Evolutionary conservation across 2,329 filamentous ascomycete genomes (phyloP), one percentile per base, ranked within the genome.

Genomic region (Pochonia chlamydosporia): DNA sequence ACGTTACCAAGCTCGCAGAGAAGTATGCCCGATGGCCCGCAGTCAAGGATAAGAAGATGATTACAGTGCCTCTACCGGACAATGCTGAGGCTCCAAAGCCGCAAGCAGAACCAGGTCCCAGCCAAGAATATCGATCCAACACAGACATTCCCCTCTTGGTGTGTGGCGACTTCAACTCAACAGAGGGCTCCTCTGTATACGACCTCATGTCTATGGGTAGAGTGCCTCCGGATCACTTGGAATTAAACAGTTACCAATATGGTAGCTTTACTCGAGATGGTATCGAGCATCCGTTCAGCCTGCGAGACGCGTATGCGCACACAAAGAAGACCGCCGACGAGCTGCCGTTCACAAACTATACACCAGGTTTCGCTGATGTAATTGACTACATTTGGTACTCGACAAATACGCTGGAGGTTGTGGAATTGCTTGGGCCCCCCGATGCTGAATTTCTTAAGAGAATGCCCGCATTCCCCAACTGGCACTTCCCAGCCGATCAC

Each of bases 381-480:
- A 87, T 99, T 56, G 93, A 99, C 65, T 96, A 97, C 67, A 89
- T 99, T 59, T 97, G 91, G 90, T 99, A 95, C 69, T 91, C 90
- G 48, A 92, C 89, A 49, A 96, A 93, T 66, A 83, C 86, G 20
- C 74, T 96, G 39, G 87, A 93, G 62, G 87, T 95, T 21, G 84
- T 89, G 16, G 86, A 86, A 45, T 69, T 96, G 45, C 82, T 96
- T 4, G 91, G 91, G 25, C 87, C 92, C 37, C 88, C 95, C 3
- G 91, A 96, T 63, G 80, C 84, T 53, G 81, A 88, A 24, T 93
- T 95, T 63, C 81, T 96, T 49, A 85, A 88, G 65, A 81, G 85
- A 44, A 89, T 96, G 23, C 90, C 91, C 3, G 90, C 90, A 0
- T 96, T 96, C 69, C 91, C 91, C 18, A 91, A 93, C 65, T 92